A percentile compares a stretch with the other conserved stretches of the same genome.
These are phyloP conservation scores for Phytophthora boehmeriae DNA, from an alignment of 352 stramenopile genomes.

Conservation along the genomic window DNA sequence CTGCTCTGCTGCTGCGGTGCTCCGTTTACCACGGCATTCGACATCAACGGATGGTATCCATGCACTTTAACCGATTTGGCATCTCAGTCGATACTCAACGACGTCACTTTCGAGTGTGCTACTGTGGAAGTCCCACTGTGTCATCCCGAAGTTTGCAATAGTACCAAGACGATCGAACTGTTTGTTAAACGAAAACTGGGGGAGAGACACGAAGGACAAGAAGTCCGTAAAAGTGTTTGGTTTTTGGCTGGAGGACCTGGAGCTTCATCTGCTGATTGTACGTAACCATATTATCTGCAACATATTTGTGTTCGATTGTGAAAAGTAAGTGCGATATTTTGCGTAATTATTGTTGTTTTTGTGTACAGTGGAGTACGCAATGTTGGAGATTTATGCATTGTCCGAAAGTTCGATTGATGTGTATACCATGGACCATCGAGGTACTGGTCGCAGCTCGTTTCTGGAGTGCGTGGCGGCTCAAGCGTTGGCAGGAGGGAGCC, in stretches of 20 bases:
- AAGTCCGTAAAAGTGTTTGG: conserved; percentile 44
- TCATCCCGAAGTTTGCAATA: conserved; percentile 43
- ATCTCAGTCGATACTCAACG: conserved; percentile 5
- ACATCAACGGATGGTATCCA: conserved; percentile 55
- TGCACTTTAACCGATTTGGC: conserved; percentile 33
- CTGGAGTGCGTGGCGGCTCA: conserved; percentile 43
- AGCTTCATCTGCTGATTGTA: conserved; percentile 40
- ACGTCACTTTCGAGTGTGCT: conserved; percentile 49
- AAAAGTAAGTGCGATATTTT: no score
- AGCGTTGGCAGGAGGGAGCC: conserved; percentile 28
- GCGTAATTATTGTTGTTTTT: conserved; percentile 6
- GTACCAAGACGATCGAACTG: conserved; percentile 39
- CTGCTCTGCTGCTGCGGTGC: no score
- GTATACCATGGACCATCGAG: conserved; percentile 57
- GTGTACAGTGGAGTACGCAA: conserved; percentile 38
- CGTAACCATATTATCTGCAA: not conserved
- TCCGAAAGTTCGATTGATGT: conserved; percentile 45
- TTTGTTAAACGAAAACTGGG: conserved; percentile 54
- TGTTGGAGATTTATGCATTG: conserved; percentile 43
- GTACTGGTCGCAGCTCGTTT: conserved; percentile 42
- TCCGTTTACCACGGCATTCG: conserved; percentile 1
- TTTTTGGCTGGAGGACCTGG: conserved; percentile 55
- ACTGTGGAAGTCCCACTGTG: conserved; percentile 44
- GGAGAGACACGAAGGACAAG: conserved; percentile 1
- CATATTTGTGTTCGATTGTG: no score